Evolutionary conservation across 495 filamentous ascomycete genomes (phyloP), one percentile per base, ranked within the genome.

Genomic region (Penicillium cosmopolitanum): DNA sequence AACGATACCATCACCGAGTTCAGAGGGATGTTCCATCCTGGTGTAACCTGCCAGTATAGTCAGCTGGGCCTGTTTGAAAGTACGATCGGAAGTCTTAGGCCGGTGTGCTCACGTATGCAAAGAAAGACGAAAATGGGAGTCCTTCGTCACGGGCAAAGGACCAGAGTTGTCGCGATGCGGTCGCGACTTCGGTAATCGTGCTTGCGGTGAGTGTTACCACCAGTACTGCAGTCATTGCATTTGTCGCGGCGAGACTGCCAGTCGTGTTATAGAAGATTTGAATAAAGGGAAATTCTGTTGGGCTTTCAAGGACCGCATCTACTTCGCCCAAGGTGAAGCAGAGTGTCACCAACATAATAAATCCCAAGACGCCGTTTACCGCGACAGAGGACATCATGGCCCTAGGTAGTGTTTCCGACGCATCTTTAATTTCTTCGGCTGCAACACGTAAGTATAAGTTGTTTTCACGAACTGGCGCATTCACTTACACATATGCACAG

Each of bases 381-480:
- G 73, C 61, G 9, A 82, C 73, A 0, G 78, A 75, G 19, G 73
- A 70, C 35, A 86, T 74, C 64, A 86, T 83, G 7, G 81, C 78
- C 25, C 75, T 77, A n/a, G 85, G 85, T 0, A 87, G 74, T 4
- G 80, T 80, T 38, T 71, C 67, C 5, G 81, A 78, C n/a, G 84
- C 84, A 55, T 85, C 74, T 36, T 78, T 77, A 31, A 85, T 79
- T 65, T 86, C 84, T 60, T 87, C 83, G 5, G 81, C 80, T 80
- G 43, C 43, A 15, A 23, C 25, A 33, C 33, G 23, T 70, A 25
- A 70, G 60, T 31, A 50, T 28, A 40, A 48, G n/a, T 21, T 19
- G 34, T 19, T 18, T 21, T 25, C 7, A 4, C 13, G n/a, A 35
- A 8, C n/a, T 11, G 18, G 43, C 62, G 4, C 5, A n/a, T 43